These are phyloP conservation scores for Fusarium pseudoanthophilum DNA, from an alignment of 2,329 filamentous ascomycete species.

Conservation along the genomic window DNA sequence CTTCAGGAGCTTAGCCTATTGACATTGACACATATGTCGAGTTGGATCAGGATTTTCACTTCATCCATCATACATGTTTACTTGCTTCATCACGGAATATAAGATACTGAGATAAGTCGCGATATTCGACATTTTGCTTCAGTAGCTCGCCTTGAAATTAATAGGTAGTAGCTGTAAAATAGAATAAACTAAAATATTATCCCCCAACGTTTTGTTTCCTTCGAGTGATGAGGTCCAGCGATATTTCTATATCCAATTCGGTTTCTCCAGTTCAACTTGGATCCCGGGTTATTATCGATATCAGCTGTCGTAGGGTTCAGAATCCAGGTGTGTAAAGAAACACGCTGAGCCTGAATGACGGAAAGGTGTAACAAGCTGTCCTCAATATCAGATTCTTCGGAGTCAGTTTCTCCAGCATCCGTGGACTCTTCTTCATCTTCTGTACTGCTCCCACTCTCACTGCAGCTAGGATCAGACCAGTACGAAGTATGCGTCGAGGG, in stretches of 20 bases:
- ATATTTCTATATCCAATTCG: background rate
- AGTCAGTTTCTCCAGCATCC: background rate
- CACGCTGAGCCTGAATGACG: background rate
- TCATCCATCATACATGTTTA: background rate
- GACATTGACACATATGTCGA: too few species aligned
- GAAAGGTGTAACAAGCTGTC: background rate
- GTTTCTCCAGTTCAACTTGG: background rate
- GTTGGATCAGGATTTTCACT: too few species aligned
- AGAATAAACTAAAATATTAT: background rate
- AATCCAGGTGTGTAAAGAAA: background rate
- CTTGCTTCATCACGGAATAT: rapidly evolving
- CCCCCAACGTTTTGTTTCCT: background rate
- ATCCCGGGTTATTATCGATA: too few species aligned
- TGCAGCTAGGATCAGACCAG: background rate
- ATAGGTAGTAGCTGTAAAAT: background rate
- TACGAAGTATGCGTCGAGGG: background rate
- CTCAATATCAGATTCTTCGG: background rate
- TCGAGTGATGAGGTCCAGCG: background rate
- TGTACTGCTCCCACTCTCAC: background rate
- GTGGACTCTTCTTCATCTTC: background rate
- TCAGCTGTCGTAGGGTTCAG: background rate
- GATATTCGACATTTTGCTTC: rapidly evolving
- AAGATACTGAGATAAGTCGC: background rate
- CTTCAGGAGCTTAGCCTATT: too few species aligned
- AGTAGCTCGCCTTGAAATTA: background rate